Base-by-base conservation (phyloP, 1,284 basidiomycete genomes). In the Butyriboletus appendiculatus region DNA sequence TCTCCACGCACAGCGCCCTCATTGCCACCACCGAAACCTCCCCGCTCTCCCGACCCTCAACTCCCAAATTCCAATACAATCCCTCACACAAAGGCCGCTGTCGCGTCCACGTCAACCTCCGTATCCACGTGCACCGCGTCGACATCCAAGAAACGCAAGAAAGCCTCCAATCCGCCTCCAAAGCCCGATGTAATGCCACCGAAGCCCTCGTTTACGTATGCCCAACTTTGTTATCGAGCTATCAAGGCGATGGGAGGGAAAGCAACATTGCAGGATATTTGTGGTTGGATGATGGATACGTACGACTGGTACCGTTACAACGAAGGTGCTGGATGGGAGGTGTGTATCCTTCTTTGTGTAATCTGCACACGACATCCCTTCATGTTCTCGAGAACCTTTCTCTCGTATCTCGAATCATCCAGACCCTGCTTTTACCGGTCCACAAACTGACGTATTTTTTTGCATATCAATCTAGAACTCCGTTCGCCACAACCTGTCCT, bases 221-320 rank as follows among this genome's bases (percentile, higher is more conserved):
- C 88, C 22, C 87, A 90, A 61, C 76, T 92, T 49, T 92, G 90
- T 60, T 89, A 86, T 74, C 81, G 84, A 43, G 88, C 90, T 53
- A 90, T 92, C 70, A 90, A 86, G 64, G 81, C 80, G 33, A 80
- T 90, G 62, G 86, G 86, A 43, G 92, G 91, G 39, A 90, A 92
- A 69, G 92, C 91, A 28, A 96, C 95, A 0, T 69, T 97, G 56
- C 92, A 95, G 60, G 93, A 96, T 65, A 94, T 97, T 47, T 94
- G 93, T 67, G 84, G 85, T 50, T 97, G 94, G 93, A 93, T 97
- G 58, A 86, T 88, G 65, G 88, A 88, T 45, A 88, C 85, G 57
- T 90, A 88, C 73, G 91, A 94, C 59, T 96, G 94, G 84, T 98
- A 95, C 77, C 84, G 86, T 52, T 86, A 86, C 65, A 86, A 88